A percentile compares a stretch with the other conserved stretches of the same genome.
These are phyloP conservation scores for Fagus crenata DNA, from an alignment of 306 rosid genomes.

Conservation along the genomic window DNA sequence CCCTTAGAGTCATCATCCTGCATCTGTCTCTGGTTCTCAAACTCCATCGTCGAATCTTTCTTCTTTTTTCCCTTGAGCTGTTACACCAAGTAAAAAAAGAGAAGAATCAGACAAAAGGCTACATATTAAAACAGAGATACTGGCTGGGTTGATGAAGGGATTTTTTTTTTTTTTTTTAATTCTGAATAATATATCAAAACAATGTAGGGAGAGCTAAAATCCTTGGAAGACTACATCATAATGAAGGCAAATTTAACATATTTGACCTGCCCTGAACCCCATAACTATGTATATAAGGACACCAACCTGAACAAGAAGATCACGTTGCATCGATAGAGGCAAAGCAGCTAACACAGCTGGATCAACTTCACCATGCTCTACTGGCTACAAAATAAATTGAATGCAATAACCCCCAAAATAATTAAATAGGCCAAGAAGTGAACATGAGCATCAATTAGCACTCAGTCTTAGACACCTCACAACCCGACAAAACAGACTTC, in stretches of 20 bases:
- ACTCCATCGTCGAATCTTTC: neutral
- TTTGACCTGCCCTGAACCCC: slow-evolving; percentile 1
- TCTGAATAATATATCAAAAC: neutral
- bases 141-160: too few species aligned
- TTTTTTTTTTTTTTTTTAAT: neutral
- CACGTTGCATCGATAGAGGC: slow-evolving; percentile 86
- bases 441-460: neutral
- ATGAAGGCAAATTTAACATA: neutral
- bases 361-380: slow-evolving; percentile 62
- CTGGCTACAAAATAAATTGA: slow-evolving; percentile 47
- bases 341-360: slow-evolving; percentile 76
- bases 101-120: slow-evolving; percentile 1
- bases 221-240: neutral
- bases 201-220: neutral
- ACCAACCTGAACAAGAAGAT: slow-evolving; percentile 81
- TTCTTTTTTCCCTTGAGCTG: slow-evolving; percentile 1
- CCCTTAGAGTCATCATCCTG: slow-evolving; percentile 31
- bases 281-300: neutral
- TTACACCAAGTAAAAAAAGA: neutral
- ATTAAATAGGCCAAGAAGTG: neutral
- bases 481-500: neutral
- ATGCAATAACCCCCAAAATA: neutral
- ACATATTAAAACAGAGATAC: neutral
- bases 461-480: neutral
- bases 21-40: slow-evolving; percentile 27